Percentiles rank a stretch among this genome's conserved stretches.
Evolutionary conservation across 2,329 filamentous ascomycete genomes (phyloP).

Genomic region (Stagonosporopsis rhizophila): DNA sequence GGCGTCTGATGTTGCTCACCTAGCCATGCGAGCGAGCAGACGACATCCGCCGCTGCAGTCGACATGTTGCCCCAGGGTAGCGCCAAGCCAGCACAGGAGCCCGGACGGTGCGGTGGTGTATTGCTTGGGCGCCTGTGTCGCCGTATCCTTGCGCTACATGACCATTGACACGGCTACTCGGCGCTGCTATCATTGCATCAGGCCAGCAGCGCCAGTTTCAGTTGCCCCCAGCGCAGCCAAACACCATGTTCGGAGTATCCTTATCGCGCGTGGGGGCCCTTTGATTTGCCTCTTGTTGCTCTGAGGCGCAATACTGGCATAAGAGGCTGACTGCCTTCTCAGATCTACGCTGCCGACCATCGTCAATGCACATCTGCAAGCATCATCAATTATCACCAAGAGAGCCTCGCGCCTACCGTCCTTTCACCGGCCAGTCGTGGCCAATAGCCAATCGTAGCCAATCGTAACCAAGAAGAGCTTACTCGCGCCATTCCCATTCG

Average conservation of each 20-base stretch:
- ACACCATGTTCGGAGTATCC: slow-evolving; percentile 11
- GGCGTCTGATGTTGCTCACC: slow-evolving; percentile 16
- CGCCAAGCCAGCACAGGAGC: slow-evolving; percentile 10
- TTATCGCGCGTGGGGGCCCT: slow-evolving; percentile 28
- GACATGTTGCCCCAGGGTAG: background rate
- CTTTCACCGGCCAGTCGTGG: background rate
- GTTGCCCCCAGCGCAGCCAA: slow-evolving; percentile 13
- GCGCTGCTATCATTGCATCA: slow-evolving; percentile 14
- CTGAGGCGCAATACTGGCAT: slow-evolving; percentile 11
- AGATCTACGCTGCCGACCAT: slow-evolving; percentile 6
- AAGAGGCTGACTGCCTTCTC: slow-evolving; percentile 20
- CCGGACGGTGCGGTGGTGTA: slow-evolving; percentile 16
- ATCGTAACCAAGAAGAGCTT: slow-evolving; percentile 1
- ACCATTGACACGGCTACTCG: slow-evolving; percentile 16
- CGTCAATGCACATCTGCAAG: background rate
- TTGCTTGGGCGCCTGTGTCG: slow-evolving; percentile 15
- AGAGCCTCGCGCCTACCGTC: background rate
- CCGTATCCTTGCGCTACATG: slow-evolving; percentile 21
- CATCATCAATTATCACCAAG: background rate
- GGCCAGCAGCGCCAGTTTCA: slow-evolving; percentile 24
- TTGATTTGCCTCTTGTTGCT: background rate
- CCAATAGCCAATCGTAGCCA: background rate
- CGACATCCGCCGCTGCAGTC: slow-evolving; percentile 1
- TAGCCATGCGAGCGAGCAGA: slow-evolving; percentile 7
- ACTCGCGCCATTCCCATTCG: slow-evolving; percentile 7